Evolutionary conservation across 805 yeast genomes (phyloP).

Genomic region (Candida taoyuanica): DNA sequence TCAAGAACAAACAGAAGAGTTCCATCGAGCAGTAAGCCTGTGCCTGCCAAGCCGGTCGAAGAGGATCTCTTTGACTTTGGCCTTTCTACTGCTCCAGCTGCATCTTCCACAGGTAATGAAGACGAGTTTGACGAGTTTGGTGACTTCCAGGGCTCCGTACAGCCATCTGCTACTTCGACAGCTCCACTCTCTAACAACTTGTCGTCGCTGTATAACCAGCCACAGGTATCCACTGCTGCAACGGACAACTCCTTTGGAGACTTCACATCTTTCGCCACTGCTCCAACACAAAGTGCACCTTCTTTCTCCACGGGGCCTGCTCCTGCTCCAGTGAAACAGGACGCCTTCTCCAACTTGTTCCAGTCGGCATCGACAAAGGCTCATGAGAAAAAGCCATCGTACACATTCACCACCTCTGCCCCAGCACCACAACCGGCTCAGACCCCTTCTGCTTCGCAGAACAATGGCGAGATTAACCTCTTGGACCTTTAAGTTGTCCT

Average conservation of each 20-base stretch:
- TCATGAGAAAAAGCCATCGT: slow-evolving; percentile 9
- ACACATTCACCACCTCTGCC: slow-evolving; percentile 2
- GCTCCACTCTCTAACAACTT: slow-evolving; percentile 25
- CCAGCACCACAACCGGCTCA: slow-evolving; percentile 8
- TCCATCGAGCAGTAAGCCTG: slow-evolving; percentile 30
- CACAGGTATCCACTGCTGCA: slow-evolving; percentile 19
- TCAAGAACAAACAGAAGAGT: slow-evolving; percentile 21
- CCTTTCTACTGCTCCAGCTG: slow-evolving; percentile 17
- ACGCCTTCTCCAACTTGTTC: slow-evolving; percentile 71
- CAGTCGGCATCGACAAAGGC: slow-evolving; percentile 52
- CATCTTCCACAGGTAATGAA: slow-evolving; percentile 16
- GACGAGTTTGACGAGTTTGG: slow-evolving; percentile 72
- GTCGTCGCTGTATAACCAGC: slow-evolving; percentile 30
- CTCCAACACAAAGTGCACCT: slow-evolving; percentile 13
- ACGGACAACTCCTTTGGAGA: slow-evolving; percentile 23
- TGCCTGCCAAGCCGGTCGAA: slow-evolving; percentile 29
- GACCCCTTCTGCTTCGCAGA: slow-evolving; percentile 2
- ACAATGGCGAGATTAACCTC: slow-evolving; percentile 19
- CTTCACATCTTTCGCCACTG: slow-evolving; percentile 21
- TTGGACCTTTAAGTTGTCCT: slow-evolving; percentile 10
- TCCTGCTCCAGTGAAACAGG: slow-evolving; percentile 41
- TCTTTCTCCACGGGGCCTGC: slow-evolving; percentile 34
- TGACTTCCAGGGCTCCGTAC: slow-evolving; percentile 67
- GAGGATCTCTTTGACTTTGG: slow-evolving; percentile 49
- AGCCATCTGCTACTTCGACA: slow-evolving; percentile 16